Conservation (phyloP, 2,329 filamentous ascomycete species). For the Fusarium sp. region DNA sequence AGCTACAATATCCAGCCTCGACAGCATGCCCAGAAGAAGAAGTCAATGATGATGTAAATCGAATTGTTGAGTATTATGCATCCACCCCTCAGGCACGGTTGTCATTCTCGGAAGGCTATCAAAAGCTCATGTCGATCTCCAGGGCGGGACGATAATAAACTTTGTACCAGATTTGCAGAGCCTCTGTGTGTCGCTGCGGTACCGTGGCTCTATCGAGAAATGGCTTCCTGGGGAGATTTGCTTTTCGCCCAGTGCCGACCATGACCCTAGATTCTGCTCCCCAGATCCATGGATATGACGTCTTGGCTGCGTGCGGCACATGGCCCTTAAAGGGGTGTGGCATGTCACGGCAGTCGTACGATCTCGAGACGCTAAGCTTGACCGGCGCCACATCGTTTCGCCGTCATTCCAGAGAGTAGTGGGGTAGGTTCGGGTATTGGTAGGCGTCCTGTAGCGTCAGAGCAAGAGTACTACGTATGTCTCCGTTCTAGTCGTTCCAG, state of each 20-base stretch:
- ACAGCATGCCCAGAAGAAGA: slow-evolving; percentile 7
- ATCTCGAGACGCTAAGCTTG: slow-evolving; percentile 45
- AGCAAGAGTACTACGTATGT: background rate
- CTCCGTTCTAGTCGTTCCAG: slow-evolving; percentile 3
- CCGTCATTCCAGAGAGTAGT: slow-evolving; percentile 38
- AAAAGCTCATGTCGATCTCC: slow-evolving; percentile 45
- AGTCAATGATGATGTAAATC: slow-evolving; percentile 11
- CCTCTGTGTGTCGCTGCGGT: slow-evolving; percentile 15
- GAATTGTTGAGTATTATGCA: slow-evolving; percentile 23
- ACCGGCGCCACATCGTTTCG: slow-evolving; percentile 42
- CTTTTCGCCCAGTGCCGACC: slow-evolving; percentile 48
- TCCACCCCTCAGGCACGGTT: slow-evolving; percentile 38
- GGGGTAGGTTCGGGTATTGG: slow-evolving; percentile 30
- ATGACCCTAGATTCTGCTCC: slow-evolving; percentile 43
- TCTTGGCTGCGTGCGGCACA: slow-evolving; percentile 48
- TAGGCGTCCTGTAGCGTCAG: slow-evolving; percentile 30
- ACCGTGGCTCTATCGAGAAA: slow-evolving; percentile 21
- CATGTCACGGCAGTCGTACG: slow-evolving; percentile 48
- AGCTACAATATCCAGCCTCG: background rate
- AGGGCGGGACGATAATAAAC: slow-evolving; percentile 44
- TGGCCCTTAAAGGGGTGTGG: slow-evolving; percentile 43
- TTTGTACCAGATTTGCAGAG: slow-evolving; percentile 41
- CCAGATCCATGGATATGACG: slow-evolving; percentile 47
- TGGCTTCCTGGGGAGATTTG: slow-evolving; percentile 41
- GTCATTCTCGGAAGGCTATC: slow-evolving; percentile 21